These are phyloP conservation scores for Epichloe gansuensis DNA, from an alignment of 2,329 filamentous ascomycete species.

Conservation along the genomic window DNA sequence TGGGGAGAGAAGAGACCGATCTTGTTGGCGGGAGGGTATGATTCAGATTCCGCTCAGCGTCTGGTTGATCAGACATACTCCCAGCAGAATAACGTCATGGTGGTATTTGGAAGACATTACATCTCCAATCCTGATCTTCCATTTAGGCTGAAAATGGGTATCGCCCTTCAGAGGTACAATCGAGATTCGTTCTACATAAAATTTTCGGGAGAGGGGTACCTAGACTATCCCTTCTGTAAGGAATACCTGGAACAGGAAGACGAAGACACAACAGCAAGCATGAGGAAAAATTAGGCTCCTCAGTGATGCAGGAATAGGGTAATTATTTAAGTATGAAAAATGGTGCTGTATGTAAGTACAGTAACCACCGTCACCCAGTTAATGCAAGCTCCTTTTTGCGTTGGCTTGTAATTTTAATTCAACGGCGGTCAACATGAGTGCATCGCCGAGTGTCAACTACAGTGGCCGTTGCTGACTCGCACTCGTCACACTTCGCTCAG, in stretches of 20 bases:
- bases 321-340: no score
- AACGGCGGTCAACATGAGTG: no score
- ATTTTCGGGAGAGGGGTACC: constrained; percentile 12
- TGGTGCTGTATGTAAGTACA: no score
- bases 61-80: constrained; percentile 19
- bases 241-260: not conserved
- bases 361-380: no score
- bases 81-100: constrained; percentile 13
- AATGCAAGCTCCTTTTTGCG: no score
- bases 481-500: not conserved
- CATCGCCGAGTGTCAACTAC: no score
- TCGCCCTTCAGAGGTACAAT: constrained; percentile 17
- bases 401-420: no score
- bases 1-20: not conserved
- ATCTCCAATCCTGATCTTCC: constrained; percentile 19
- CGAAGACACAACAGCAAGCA: no score
- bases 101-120: constrained; percentile 19
- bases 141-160: constrained; percentile 14
- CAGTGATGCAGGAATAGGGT: no score
- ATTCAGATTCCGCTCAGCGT: constrained; percentile 1
- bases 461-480: no score
- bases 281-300: no score
- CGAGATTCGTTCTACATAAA: constrained; percentile 18
- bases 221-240: constrained; percentile 15
- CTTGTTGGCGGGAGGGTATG: constrained; percentile 1